Percentiles rank a stretch among this genome's conserved stretches.
Conservation (phyloP, 169 alveolate genomes). For the Haemoproteus tartakovskyi region DNA sequence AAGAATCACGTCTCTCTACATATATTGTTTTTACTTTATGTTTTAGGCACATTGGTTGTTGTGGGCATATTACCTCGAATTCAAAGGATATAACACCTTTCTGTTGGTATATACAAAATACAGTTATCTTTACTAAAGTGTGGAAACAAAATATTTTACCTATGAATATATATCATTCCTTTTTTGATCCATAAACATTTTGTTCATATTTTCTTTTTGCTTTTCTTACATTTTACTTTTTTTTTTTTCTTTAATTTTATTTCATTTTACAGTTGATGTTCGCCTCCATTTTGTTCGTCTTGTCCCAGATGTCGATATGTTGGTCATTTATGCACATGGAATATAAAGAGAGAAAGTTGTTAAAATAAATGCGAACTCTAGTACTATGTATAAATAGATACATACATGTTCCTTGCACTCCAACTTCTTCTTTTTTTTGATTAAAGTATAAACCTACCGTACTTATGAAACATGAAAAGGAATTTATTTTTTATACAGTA, state of each 20-base stretch:
- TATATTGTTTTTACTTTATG: neutral
- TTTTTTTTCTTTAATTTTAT: conserved; percentile 3
- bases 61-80: conserved; percentile 66
- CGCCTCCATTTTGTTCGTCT: conserved; percentile 59
- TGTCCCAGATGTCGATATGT: conserved; percentile 57
- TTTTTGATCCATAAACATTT: too few species aligned
- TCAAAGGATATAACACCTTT: conserved; percentile 59
- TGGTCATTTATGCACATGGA: conserved; percentile 58
- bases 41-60: conserved; percentile 58
- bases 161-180: too few species aligned
- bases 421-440: conserved; percentile 1
- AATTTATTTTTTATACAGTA: too few species aligned
- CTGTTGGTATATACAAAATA: conserved; percentile 31
- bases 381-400: neutral
- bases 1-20: neutral
- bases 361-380: neutral
- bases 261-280: conserved; percentile 21
- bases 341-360: conserved; percentile 26
- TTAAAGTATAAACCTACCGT: too few species aligned
- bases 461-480: too few species aligned
- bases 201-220: too few species aligned
- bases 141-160: too few species aligned
- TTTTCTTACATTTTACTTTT: neutral
- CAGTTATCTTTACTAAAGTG: too few species aligned
- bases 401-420: neutral